Conservation (phyloP, 495 filamentous ascomycete genomes). For the Xylaria venustula region DNA sequence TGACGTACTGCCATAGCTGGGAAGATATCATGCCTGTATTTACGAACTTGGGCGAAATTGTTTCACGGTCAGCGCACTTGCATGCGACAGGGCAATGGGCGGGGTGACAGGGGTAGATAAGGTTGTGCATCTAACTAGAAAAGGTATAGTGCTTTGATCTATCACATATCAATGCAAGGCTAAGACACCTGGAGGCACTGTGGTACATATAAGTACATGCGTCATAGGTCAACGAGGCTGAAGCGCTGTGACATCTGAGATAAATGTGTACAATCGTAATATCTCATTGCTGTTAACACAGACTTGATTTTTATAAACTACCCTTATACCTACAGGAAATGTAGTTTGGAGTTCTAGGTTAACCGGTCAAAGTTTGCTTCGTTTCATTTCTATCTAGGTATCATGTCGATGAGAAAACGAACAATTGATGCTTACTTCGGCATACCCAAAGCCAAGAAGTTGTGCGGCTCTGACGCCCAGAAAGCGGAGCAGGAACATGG, state of each 20-base stretch:
- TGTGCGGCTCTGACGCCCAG: slow-evolving; percentile 5
- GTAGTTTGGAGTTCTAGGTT: no score
- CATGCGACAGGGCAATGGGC: background rate
- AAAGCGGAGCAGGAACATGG: background rate
- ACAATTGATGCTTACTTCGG: slow-evolving; percentile 53
- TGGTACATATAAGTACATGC: background rate
- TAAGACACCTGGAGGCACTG: background rate
- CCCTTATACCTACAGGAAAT: background rate
- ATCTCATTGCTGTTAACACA: no score
- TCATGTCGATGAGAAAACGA: slow-evolving; percentile 39
- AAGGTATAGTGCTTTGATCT: no score
- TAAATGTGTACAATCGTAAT: background rate
- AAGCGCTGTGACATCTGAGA: background rate
- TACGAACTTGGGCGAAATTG: background rate
- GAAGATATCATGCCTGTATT: background rate
- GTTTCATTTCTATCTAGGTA: background rate
- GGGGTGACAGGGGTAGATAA: background rate
- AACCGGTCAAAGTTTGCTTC: no score
- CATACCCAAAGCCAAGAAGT: slow-evolving; percentile 39
- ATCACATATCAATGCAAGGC: no score
- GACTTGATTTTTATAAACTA: no score
- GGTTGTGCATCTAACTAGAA: no score
- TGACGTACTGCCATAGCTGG: slow-evolving; percentile 14
- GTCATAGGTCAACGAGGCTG: slow-evolving; percentile 19
- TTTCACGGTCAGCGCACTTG: slow-evolving; percentile 3